Base-by-base conservation (phyloP, 2,329 filamentous ascomycete species). In the Kalaharituber pfeilii region DNA sequence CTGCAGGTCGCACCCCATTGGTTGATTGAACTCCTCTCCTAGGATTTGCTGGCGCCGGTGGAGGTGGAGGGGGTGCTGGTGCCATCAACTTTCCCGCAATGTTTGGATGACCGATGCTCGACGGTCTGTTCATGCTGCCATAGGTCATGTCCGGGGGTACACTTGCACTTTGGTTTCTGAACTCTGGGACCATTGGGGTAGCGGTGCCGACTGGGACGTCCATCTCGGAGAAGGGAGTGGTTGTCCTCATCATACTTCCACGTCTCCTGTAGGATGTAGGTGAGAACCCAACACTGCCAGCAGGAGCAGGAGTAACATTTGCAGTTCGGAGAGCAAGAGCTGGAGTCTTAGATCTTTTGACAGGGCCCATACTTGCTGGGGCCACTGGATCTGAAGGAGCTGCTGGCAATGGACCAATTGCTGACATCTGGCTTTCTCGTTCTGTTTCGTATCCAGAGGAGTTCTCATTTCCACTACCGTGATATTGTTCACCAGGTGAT, bases 171-270 rank as follows among this genome's bases (percentile, higher is more conserved):
- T 75, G 73, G 64, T 91, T 82, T 51, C 89, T 82, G 45, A 82
- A 75, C 28, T 94, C 73, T 5, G 84, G 84, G 0, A 82, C 84
- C 15, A 79, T 63, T 1, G 79, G 78, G 44, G 88, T 73, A 2
- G 81, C 76, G 0, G 85, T 91, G 36, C 55, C 33, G 56, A 93
- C 70, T 0, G 89, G 88, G 11, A 88, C 80, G 66, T 95, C 89
- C 74, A 89, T 82, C 65, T 94, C 87, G 1, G 88, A 94, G 67
- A 88, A 84, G 15, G 88, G 87, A 0, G 86, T 93, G n/a, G 59
- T 61, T n/a, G 59, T 61, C 24, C 59, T 52, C 50, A 61, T 55
- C 53, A 61, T 51, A 2, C 15, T 50, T 26, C 47, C 50, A 18
- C 59, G 57, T 33, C 55, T 52, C 26, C 56, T 54, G 29, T 36